phyloP scores from a whole-genome alignment of 169 alveolate genomes.

The Besnoitia besnoiti region DNA sequence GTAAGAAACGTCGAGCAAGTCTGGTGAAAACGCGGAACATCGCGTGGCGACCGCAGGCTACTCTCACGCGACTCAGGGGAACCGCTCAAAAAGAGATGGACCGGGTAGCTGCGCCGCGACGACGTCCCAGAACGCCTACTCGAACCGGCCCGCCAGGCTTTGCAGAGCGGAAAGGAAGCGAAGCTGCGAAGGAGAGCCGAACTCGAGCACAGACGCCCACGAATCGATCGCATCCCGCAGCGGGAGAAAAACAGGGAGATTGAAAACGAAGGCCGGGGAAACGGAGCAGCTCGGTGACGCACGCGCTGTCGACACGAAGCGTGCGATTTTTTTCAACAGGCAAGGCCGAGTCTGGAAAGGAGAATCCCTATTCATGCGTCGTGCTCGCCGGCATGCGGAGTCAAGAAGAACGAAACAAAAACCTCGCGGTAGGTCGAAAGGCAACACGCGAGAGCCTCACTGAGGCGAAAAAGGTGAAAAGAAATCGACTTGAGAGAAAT shows the following conservation, averaged over 20 bases:
- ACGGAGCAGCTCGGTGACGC: not conserved
- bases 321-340: slow-evolving; percentile 19
- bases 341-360: slow-evolving; percentile 73
- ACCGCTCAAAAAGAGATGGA: not conserved
- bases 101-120: too few relatives aligned
- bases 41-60: too few relatives aligned
- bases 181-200: too few relatives aligned
- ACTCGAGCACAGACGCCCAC: too few relatives aligned
- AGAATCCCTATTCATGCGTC: slow-evolving; percentile 74
- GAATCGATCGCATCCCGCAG: too few relatives aligned
- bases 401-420: slow-evolving; percentile 46
- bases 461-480: not conserved
- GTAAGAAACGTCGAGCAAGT: slow-evolving; percentile 34
- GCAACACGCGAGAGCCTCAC: not conserved
- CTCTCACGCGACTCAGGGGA: too few relatives aligned
- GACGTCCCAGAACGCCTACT: too few relatives aligned
- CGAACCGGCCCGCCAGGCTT: too few relatives aligned
- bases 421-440: slow-evolving; percentile 7
- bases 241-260: not conserved
- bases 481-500: too few relatives aligned
- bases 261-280: not conserved
- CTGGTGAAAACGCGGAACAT: too few relatives aligned
- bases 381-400: slow-evolving; percentile 74
- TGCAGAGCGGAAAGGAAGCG: too few relatives aligned
- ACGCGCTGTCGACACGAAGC: too few relatives aligned